phyloP scores from a whole-genome alignment of 1,284 basidiomycete species.

The Golubevia pallescens region DNA sequence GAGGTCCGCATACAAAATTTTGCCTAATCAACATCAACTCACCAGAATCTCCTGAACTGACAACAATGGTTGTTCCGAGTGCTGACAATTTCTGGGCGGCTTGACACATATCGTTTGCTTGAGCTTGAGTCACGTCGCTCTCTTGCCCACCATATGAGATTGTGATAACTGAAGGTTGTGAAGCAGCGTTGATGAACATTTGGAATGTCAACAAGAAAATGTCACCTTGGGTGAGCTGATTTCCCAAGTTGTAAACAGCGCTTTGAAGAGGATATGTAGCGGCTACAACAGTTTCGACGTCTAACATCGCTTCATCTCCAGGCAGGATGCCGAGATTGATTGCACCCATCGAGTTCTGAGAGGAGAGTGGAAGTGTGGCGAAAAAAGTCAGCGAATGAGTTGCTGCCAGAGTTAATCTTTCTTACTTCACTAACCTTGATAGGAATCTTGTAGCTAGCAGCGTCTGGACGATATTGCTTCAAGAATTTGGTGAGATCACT shows the following conservation, averaged over 20 bases:
- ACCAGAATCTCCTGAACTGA: background rate
- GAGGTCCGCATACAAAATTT: too few species aligned
- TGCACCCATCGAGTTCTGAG: background rate
- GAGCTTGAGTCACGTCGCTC: constrained; percentile 4
- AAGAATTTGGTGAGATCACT: background rate
- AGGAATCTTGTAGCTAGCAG: background rate
- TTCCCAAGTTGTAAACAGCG: constrained; percentile 7
- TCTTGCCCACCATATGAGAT: constrained; percentile 16
- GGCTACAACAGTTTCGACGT: constrained; percentile 6
- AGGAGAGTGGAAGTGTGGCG: too few species aligned
- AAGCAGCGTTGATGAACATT: constrained; percentile 4
- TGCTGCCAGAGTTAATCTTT: too few species aligned
- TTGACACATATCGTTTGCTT: constrained; percentile 15
- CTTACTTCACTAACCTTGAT: too few species aligned
- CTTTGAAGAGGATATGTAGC: constrained; percentile 5
- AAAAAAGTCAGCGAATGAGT: too few species aligned
- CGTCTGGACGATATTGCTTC: background rate
- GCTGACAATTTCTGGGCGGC: constrained; percentile 11
- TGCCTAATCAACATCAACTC: too few species aligned
- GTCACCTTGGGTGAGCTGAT: constrained; percentile 1
- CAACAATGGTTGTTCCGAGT: constrained; percentile 9
- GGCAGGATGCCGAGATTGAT: background rate
- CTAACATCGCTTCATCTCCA: constrained; percentile 2
- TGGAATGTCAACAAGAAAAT: constrained; percentile 1
- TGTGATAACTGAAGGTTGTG: constrained; percentile 6